Base-by-base conservation (phyloP, 192 early-diverging fungal genomes). In the Backusella sp. region DNA sequence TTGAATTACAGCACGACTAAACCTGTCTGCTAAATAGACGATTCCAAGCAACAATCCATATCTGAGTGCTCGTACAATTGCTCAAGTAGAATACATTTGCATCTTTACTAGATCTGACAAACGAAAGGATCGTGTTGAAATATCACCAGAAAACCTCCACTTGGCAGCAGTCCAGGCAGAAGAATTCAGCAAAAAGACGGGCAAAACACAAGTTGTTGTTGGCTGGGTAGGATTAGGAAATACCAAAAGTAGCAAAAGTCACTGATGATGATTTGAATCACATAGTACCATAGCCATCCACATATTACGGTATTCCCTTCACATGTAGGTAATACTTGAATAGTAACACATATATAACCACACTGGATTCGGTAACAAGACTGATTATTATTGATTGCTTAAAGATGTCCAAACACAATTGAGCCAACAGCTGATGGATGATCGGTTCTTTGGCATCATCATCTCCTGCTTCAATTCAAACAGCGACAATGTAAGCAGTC, bases 241-340 rank as follows among this genome's bases (percentile, higher is more conserved):
- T 66, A 74, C 37, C 0, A 5, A 35, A 26, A 4, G 5, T 37
- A 0, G 17, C 2, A n/a, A 9, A 15, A 6, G 28, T 15, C n/a
- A 39, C 44, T 68, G 2, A 32, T 32, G 15, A 32, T 32, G 15
- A 65, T 9, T 37, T 49, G 30, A 49, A 23, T 52, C 3, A 30
- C 35, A 49, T 46, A 88, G 86, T 88, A 88, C 30, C 86, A 88
- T 53, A 88, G 86, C 28, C 86, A 88, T 76, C 86, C 86, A 21
- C 83, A 86, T 34, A 88, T 88, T 30, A 88, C 86, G 0, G 86
- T 86, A 3, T 86, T 84, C 26, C 86, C 86, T 2, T 87, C 86
- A 46, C 86, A 87, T 37, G 83, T 87, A 36, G 86, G 86, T 84
- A 79, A 35, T 53, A 53, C 52, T 67, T 3, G 17, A 37, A 68